A percentile compares a stretch with the other conserved stretches of the same genome.
Evolutionary conservation across 208 protist genomes (phyloP).

Genomic region (Strigomonas culicis): DNA sequence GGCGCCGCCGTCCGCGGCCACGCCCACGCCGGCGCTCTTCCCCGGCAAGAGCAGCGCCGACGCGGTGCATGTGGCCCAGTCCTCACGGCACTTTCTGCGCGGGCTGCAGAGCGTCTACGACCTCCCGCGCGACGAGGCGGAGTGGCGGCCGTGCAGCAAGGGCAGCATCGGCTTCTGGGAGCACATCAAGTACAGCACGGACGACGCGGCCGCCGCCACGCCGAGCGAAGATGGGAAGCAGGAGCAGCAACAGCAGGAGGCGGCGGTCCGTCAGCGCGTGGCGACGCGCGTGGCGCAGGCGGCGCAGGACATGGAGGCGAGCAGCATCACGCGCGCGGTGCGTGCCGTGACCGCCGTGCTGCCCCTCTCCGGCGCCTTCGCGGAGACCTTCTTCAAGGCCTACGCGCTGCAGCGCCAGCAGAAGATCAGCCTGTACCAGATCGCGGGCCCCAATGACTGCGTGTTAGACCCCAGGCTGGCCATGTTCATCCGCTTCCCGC

Average conservation of each 20-base stretch:
- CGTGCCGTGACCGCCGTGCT: slow-evolving; percentile 24
- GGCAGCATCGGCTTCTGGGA: neutral
- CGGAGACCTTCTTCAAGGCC: slow-evolving; percentile 54
- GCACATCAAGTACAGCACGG: neutral
- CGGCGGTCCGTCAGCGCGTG: neutral
- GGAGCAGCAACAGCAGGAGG: slow-evolving; percentile 16
- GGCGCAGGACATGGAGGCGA: neutral
- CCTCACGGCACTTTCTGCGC: neutral
- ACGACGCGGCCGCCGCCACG: neutral
- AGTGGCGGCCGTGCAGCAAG: neutral
- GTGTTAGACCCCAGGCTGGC: slow-evolving; percentile 53
- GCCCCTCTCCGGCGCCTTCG: slow-evolving; percentile 51
- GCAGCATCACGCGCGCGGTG: slow-evolving; percentile 7
- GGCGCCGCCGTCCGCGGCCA: no score
- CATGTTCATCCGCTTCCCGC: slow-evolving; percentile 34
- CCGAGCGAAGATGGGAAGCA: neutral
- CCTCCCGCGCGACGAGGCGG: neutral
- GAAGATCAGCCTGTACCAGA: slow-evolving; percentile 49
- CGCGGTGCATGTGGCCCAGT: neutral
- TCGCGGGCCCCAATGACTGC: slow-evolving; percentile 57
- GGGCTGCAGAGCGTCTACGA: neutral
- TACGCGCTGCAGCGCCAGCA: slow-evolving; percentile 54
- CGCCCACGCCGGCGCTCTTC: neutral
- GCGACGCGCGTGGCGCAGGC: neutral
- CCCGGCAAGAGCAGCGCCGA: slow-evolving; percentile 12